Base-by-base conservation (phyloP, 345 rosid species). In the Angophora floribunda region DNA sequence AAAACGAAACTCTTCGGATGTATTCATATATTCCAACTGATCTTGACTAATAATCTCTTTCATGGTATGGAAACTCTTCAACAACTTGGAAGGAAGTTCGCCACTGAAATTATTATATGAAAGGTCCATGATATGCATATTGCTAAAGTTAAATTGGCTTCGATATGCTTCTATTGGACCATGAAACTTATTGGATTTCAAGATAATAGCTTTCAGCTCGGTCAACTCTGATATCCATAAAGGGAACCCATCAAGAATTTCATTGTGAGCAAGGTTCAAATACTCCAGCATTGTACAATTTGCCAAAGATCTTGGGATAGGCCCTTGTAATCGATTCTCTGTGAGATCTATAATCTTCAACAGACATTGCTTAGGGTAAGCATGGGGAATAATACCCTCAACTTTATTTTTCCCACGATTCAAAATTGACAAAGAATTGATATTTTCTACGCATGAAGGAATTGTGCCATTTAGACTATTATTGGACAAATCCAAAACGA, bases 1-100 rank as follows among this genome's bases (percentile, higher is more conserved):
- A 2, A 4, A 1, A 28, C 2, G 6, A n/a, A 61, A 1, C 4
- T 6, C 9, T 6, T 3, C 32, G 6, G 0, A 0, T 5, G 7
- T 3, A n/a, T 3, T 2, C 70, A 63, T 28, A 14, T 63, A 13
- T 13, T 63, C 36, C 19, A 63, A 13, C 2, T 7, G 16, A 7
- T n/a, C 36, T n/a, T n/a, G 75, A n/a, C 19, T 1, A 6, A 3
- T 2, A 6, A 0, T 4, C 1, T 6, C 75, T 13, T n/a, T 14
- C 41, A 63, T 63, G 19, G 75, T 9, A n/a, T 63, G 41, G 10
- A n/a, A n/a, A 63, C 75, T 63, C 4, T n/a, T 2, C 19, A n/a
- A n/a, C 75, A 63, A n/a, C 41, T 14, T 7, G 19, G 41, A n/a
- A 63, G 75, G 75, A n/a, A 63, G 4, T 14, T 63, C 19, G 1